These are phyloP conservation scores for Pleurotus tuoliensis DNA, from an alignment of 768 basidiomycete genomes.

Conservation along the genomic window DNA sequence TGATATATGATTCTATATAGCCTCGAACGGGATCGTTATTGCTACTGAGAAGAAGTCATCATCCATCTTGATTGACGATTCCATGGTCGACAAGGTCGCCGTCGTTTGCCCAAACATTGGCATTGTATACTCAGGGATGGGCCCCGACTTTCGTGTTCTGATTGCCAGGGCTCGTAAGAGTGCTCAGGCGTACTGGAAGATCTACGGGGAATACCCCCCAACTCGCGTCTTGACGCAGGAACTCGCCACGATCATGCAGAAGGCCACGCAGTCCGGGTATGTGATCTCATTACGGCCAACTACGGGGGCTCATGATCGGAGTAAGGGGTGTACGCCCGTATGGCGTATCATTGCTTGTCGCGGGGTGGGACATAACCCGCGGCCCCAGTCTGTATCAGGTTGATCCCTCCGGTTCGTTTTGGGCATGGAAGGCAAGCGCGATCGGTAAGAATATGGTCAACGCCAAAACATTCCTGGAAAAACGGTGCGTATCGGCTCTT, in stretches of 20 bases:
- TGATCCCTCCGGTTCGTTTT: constrained; percentile 97
- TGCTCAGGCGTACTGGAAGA: constrained; percentile 99
- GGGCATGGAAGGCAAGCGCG: constrained; percentile 99
- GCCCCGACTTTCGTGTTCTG: constrained; percentile 95
- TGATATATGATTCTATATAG: constrained; percentile 35
- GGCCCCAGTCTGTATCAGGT: constrained; percentile 98
- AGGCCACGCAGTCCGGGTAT: constrained; percentile 98
- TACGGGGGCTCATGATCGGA: constrained; percentile 25
- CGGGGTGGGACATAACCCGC: constrained; percentile 93
- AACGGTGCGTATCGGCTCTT: constrained; percentile 59
- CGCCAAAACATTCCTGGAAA: constrained; percentile 98
- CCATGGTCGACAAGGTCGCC: constrained; percentile 96
- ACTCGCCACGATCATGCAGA: constrained; percentile 97
- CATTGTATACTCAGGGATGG: constrained; percentile 99
- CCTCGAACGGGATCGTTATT: constrained; percentile 98
- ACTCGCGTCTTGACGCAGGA: constrained; percentile 96
- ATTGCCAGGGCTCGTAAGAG: constrained; percentile 94
- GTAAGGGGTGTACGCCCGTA: constrained; percentile 96
- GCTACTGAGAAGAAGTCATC: constrained; percentile 99
- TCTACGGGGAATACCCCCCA: constrained; percentile 97
- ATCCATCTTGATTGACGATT: constrained; percentile 96
- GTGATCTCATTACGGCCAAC: constrained; percentile 23
- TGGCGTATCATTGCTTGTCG: constrained; percentile 94
- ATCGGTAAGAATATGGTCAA: constrained; percentile 99
- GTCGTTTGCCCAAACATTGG: constrained; percentile 98